These are phyloP conservation scores for Cicer pinnatifidum DNA, from an alignment of 306 rosid species.

Conservation along the genomic window DNA sequence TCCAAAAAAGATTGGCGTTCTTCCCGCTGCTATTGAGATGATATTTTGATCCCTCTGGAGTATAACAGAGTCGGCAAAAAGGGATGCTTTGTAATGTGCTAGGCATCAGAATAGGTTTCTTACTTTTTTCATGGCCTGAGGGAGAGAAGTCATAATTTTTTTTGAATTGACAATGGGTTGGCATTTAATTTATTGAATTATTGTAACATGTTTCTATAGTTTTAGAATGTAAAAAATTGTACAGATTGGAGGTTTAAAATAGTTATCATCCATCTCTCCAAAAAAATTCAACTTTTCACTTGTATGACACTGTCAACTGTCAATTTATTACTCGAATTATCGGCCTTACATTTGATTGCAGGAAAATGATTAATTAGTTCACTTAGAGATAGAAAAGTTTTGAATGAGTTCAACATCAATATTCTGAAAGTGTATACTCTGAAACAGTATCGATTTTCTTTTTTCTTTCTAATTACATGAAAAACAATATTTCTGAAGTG, in stretches of 20 bases:
- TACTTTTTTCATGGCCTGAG: constrained; percentile 1
- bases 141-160: constrained; percentile 37
- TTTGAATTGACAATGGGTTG: constrained; percentile 21
- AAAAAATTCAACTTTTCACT: background rate
- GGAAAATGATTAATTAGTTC: constrained; percentile 8
- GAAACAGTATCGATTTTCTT: background rate
- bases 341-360: constrained; percentile 17
- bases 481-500: constrained; percentile 15
- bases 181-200: constrained; percentile 21
- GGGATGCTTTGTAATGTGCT: constrained; percentile 38
- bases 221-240: constrained; percentile 26
- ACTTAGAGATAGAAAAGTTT: background rate
- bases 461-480: background rate
- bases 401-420: constrained; percentile 20
- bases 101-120: constrained; percentile 14
- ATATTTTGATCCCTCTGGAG: constrained; percentile 57
- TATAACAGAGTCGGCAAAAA: constrained; percentile 5
- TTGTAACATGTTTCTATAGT: constrained; percentile 29
- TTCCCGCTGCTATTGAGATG: constrained; percentile 88
- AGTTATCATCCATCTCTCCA: background rate
- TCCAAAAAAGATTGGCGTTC: constrained; percentile 71
- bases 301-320: background rate
- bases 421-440: constrained; percentile 2
- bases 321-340: background rate
- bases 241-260: constrained; percentile 8